These are phyloP conservation scores for Globisporangium radiosum DNA, from an alignment of 352 stramenopile genomes.

Conservation along the genomic window DNA sequence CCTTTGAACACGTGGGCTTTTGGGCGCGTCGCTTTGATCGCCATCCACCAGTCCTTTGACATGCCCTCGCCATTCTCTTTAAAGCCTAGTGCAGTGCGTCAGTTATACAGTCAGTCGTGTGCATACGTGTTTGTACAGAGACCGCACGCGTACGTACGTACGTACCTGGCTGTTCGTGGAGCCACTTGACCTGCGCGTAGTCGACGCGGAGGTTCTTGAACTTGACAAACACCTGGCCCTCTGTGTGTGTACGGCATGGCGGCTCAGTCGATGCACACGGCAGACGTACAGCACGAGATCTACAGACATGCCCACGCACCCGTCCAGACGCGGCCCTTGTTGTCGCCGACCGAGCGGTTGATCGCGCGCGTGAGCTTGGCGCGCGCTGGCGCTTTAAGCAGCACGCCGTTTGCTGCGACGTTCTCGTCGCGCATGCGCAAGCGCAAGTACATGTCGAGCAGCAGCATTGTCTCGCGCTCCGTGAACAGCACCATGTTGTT, in stretches of 20 bases:
- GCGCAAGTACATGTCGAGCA: conserved; percentile 44
- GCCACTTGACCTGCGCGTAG: conserved; percentile 42
- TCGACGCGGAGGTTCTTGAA: conserved; percentile 61
- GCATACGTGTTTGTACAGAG: background rate
- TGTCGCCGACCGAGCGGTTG: conserved; percentile 28
- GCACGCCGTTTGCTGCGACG: conserved; percentile 34
- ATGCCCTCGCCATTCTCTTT: conserved; percentile 22
- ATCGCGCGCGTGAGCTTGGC: conserved; percentile 36
- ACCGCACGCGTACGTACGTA: background rate
- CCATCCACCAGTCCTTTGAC: conserved; percentile 40
- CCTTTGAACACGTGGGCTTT: conserved; percentile 53
- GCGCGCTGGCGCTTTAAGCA: conserved; percentile 39
- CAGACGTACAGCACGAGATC: background rate
- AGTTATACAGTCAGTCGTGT: too few relatives aligned
- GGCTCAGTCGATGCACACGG: background rate
- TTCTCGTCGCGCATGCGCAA: conserved; percentile 35
- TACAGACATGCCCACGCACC: conserved; percentile 10
- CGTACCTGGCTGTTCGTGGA: conserved; percentile 29
- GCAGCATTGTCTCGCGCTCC: conserved; percentile 34
- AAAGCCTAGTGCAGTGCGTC: conserved; percentile 17
- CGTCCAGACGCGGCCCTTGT: conserved; percentile 28
- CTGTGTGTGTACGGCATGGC: conserved; percentile 5
- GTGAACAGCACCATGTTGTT: conserved; percentile 49
- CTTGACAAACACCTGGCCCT: conserved; percentile 53
- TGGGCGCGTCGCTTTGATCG: conserved; percentile 31